Evolutionary conservation across 2,329 filamentous ascomycete genomes (phyloP), one percentile per base, ranked within the genome.

Genomic region (Colletotrichum musicola): DNA sequence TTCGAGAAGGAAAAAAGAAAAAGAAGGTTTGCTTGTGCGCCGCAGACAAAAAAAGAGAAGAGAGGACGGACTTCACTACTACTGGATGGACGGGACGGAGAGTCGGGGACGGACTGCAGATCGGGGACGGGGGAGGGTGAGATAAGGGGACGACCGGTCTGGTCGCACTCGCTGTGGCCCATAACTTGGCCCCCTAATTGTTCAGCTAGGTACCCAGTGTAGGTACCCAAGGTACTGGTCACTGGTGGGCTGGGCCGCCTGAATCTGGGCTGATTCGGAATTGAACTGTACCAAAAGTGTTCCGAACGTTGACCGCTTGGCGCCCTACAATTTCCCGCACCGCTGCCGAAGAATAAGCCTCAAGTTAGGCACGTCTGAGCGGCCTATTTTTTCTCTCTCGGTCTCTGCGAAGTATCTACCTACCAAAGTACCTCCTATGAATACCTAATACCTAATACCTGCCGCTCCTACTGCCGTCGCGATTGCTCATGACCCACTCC

Each of bases 191-290:
- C 14, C 14, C n/a, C 30, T 35, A 35, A 10, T 35, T 35, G 7
- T 10, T 9, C 10, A 10, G 1, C 7, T 35, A 35, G 22, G 3
- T 25, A 25, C 22, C 22, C 3, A 25, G 22, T 25, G 22, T 25
- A n/a, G n/a, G n/a, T n/a, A 25, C 22, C 22, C 4, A 25, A 25
- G 22, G 22, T 25, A 25, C 22, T 5, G 7, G 30, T 35, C 30
- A 10, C 30, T 35, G 30, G 30, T 35, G 30, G 30, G 44, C 44
- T 47, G 16, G n/a, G 9, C 18, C 14, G 9, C 18, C 14, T 49
- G 56, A 42, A 59, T 47, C 44, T 60, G 46, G 46, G 46, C 57
- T 60, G 57, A 60, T 51, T 60, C 57, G 57, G 57, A 60, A 50
- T 60, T 22, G 46, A 38, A 40, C 47, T 60, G 46, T 38, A 18